A percentile compares a stretch with the other conserved stretches of the same genome.
Conservation (phyloP, 306 rosid species). For the Casuarina glauca region DNA sequence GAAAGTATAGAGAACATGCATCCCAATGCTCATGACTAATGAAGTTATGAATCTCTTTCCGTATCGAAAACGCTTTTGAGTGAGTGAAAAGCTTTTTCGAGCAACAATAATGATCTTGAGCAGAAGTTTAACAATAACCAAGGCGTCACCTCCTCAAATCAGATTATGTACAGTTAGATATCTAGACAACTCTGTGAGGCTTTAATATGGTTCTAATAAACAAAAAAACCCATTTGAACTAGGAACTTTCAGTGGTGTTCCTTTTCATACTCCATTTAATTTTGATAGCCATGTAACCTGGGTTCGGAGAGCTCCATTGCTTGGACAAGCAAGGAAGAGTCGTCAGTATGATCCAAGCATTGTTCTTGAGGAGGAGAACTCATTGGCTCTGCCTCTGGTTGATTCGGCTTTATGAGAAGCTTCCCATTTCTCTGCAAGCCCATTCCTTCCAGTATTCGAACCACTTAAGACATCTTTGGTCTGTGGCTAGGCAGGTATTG, state of each 20-base stretch:
- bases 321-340: slow-evolving; percentile 92
- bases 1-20: no score
- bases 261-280: background rate
- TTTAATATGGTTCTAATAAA: slow-evolving; percentile 43
- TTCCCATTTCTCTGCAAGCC: slow-evolving; percentile 98
- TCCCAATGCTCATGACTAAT: no score
- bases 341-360: slow-evolving; percentile 92
- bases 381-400: slow-evolving; percentile 70
- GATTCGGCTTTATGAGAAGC: slow-evolving; percentile 83
- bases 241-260: slow-evolving; percentile 12
- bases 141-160: slow-evolving; percentile 35
- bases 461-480: slow-evolving; percentile 96
- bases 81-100: slow-evolving; percentile 22
- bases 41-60: no score
- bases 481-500: slow-evolving; percentile 77
- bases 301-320: slow-evolving; percentile 99
- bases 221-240: slow-evolving; percentile 36
- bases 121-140: slow-evolving; percentile 30
- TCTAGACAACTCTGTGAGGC: slow-evolving; percentile 27
- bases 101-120: slow-evolving; percentile 27
- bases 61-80: background rate
- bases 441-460: slow-evolving; percentile 97
- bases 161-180: slow-evolving; percentile 51
- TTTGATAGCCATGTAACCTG: slow-evolving; percentile 38
- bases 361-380: slow-evolving; percentile 77